Percentiles rank a stretch among this genome's conserved stretches.
Evolutionary conservation across 1,139 yeast species (phyloP).

Genomic region (Nakaseomyces bracarensis): DNA sequence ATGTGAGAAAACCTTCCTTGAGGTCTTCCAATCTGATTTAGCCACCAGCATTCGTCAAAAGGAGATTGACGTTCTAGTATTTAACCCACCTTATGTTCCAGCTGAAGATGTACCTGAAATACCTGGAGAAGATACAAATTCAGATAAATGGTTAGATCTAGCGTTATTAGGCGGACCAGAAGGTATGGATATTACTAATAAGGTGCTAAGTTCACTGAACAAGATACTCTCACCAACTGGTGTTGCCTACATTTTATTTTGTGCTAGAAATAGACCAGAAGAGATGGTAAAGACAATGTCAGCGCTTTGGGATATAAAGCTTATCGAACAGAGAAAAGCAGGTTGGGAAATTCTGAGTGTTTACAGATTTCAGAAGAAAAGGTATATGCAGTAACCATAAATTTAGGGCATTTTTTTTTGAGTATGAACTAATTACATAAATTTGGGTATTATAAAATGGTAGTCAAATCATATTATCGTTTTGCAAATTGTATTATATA

Average conservation of each 20-base stretch:
- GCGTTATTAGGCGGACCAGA: conserved; percentile 83
- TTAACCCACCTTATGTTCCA: conserved; percentile 96
- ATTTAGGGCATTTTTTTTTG: too few relatives aligned
- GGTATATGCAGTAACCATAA: too few relatives aligned
- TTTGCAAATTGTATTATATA: too few relatives aligned
- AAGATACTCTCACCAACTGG: conserved; percentile 47
- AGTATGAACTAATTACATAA: too few relatives aligned
- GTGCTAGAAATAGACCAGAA: conserved; percentile 80
- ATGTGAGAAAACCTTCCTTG: conserved; percentile 37
- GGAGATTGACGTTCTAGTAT: conserved; percentile 60
- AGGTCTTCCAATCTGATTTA: conserved; percentile 52
- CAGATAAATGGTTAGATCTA: conserved; percentile 68
- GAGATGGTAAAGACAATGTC: conserved; percentile 44
- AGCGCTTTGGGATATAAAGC: conserved; percentile 43
- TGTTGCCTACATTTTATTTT: conserved; percentile 72
- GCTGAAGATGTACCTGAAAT: conserved; percentile 56
- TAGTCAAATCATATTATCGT: too few relatives aligned
- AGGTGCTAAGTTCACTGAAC: conserved; percentile 47
- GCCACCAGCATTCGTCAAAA: conserved; percentile 41
- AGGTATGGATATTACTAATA: conserved; percentile 80
- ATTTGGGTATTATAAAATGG: too few relatives aligned
- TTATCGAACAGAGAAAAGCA: conserved; percentile 61
- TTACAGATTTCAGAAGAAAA: conserved; percentile 28
- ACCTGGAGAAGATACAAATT: conserved; percentile 36
- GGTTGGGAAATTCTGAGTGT: conserved; percentile 95